A percentile compares a stretch with the other conserved stretches of the same genome.
phyloP scores from a whole-genome alignment of 176 grass and related monocot genomes.

The Aegilops sharonensis region DNA sequence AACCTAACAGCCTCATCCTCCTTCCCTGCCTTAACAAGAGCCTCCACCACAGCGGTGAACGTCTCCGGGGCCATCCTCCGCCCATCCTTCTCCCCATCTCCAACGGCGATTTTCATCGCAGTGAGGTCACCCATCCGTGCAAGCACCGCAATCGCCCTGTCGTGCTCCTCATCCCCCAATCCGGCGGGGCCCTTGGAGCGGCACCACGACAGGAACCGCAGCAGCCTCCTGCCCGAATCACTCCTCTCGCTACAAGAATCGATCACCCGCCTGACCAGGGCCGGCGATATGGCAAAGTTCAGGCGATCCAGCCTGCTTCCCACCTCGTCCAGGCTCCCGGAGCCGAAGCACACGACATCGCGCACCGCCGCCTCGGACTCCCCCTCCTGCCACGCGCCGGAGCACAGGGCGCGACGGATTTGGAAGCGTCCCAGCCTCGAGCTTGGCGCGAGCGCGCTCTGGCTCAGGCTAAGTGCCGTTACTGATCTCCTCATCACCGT shows the following conservation, averaged over 20 bases:
- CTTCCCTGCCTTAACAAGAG: constrained; percentile 49
- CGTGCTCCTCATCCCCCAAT: constrained; percentile 19
- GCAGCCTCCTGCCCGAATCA: constrained; percentile 37
- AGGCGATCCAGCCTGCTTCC: constrained; percentile 38
- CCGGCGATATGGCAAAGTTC: constrained; percentile 31
- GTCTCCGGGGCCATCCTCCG: constrained; percentile 47
- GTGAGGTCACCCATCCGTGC: constrained; percentile 50
- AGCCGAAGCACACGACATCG: constrained; percentile 34
- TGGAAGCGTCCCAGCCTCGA: not conserved
- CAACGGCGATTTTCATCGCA: constrained; percentile 39
- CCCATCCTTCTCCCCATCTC: constrained; percentile 33
- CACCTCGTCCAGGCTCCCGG: constrained; percentile 67
- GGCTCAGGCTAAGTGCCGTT: not conserved
- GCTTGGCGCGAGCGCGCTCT: not conserved
- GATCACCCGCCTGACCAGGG: constrained; percentile 32
- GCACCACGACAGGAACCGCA: constrained; percentile 68
- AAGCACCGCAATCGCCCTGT: constrained; percentile 42
- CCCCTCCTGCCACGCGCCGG: not conserved
- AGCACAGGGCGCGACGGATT: constrained; percentile 19
- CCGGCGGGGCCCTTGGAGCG: constrained; percentile 18
- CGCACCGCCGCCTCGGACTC: constrained; percentile 25
- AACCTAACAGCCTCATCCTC: constrained; percentile 51
- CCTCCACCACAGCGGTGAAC: constrained; percentile 40
- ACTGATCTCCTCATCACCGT: not conserved
- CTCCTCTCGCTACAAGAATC: constrained; percentile 33